Evolutionary conservation across 148 eudicot genomes (phyloP).

Genomic region (Persicaria maculosa): DNA sequence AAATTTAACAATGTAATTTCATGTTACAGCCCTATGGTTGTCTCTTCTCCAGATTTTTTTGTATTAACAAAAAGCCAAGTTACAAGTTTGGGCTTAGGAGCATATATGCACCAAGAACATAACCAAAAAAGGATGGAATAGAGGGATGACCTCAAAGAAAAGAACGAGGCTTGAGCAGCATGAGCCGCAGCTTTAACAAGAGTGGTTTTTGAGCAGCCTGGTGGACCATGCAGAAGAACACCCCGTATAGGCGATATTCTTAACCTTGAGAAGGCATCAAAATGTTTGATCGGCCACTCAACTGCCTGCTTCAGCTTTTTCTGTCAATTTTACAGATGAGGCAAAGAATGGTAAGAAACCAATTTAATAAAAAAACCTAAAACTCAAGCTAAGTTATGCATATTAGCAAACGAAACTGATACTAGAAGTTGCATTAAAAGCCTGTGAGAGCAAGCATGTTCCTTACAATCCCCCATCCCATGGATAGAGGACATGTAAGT

Average conservation of each 20-base stretch:
- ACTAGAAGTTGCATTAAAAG: background rate
- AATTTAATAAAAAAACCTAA: background rate
- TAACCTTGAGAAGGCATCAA: constrained; percentile 64
- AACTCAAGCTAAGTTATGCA: background rate
- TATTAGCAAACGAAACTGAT: background rate
- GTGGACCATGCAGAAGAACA: constrained; percentile 96
- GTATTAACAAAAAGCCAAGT: background rate
- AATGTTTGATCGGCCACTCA: constrained; percentile 95
- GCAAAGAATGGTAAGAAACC: background rate
- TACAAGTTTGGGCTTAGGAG: background rate
- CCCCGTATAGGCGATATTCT: constrained; percentile 78
- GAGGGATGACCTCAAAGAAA: constrained; percentile 65
- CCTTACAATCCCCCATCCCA: too few species aligned
- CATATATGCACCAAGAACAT: background rate
- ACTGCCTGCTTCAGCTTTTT: constrained; percentile 96
- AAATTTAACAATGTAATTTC: background rate
- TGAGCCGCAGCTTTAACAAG: constrained; percentile 97
- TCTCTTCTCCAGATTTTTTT: background rate
- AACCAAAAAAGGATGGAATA: background rate
- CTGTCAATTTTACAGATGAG: constrained; percentile 32
- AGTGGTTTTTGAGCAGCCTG: constrained; percentile 99
- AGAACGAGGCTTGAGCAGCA: constrained; percentile 93
- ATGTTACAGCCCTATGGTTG: background rate
- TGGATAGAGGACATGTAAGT: too few species aligned
- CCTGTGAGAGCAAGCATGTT: background rate